Conservation (phyloP, 257 asterid genomes). For the Nicotiana obtusifolia region DNA sequence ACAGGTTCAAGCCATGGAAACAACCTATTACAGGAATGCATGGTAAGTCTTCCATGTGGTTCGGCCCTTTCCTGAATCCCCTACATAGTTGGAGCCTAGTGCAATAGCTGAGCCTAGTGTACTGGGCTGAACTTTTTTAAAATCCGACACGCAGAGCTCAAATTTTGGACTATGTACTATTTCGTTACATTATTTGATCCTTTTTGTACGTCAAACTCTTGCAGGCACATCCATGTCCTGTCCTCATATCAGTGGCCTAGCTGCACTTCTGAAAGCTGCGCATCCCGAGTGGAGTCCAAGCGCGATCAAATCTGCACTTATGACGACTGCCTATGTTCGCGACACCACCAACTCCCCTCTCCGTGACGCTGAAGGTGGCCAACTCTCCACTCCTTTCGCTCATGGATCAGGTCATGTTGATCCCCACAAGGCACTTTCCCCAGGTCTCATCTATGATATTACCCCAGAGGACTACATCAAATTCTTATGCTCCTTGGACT, state of each 20-base stretch:
- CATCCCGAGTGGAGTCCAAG: slow-evolving; percentile 49
- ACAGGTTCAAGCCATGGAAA: no score
- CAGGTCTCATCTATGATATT: slow-evolving; percentile 40
- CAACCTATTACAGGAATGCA: no score
- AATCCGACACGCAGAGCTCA: background rate
- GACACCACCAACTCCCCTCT: slow-evolving; percentile 36
- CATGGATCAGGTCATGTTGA: slow-evolving; percentile 48
- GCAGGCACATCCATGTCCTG: slow-evolving; percentile 56
- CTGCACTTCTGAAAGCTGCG: slow-evolving; percentile 43
- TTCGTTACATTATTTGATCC: background rate
- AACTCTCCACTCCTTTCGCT: slow-evolving; percentile 30
- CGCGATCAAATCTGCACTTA: slow-evolving; percentile 45
- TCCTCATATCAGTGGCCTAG: slow-evolving; percentile 48
- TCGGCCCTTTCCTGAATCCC: no score
- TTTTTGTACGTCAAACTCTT: background rate
- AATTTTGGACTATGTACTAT: background rate
- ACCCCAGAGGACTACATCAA: slow-evolving; percentile 27
- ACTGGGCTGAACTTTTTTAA: no score
- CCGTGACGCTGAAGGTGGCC: slow-evolving; percentile 33
- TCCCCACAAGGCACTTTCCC: slow-evolving; percentile 41
- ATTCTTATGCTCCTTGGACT: slow-evolving; percentile 44
- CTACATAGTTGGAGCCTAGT: no score
- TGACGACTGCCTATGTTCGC: slow-evolving; percentile 41
- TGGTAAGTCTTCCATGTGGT: no score
- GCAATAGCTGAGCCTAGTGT: no score